Evolutionary conservation across 805 yeast species (phyloP), one percentile per base, ranked within the genome.

Genomic region (Candida verbasci): DNA sequence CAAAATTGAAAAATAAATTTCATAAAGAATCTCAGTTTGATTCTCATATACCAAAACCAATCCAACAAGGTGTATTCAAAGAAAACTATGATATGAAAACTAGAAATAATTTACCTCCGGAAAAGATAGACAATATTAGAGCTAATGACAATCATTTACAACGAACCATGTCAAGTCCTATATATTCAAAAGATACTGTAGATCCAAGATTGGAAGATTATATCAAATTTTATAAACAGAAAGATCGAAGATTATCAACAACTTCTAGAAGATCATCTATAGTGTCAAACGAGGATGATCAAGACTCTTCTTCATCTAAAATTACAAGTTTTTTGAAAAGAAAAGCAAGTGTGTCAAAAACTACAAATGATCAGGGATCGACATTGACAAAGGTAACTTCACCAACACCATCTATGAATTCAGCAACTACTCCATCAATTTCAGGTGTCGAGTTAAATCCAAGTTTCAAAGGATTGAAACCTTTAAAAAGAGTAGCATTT

Each of bases 401-500:
- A 9, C 15, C 36, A 2, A 23, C 36, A 5, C 29, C 34, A 18
- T 35, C 34, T 8, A 32, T 37, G 3, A 29, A 31, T 11, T 24
- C 29, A n/a, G n/a, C n/a, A n/a, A n/a, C 28, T 3, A 25, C 12
- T 6, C 38, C 35, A 6, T 44, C 43, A 2, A 27, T 31, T 10
- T 24, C 29, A 18, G 34, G 37, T 7, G 28, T 35, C 9, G 43
- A 40, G 6, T 11, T 24, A 5, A 31, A 40, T 18, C 60, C 66
- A 0, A 55, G 59, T 29, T 60, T 60, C 34, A 46, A 52, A 27
- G 51, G 50, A 24, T 42, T 61, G 35, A 63, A 56, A 36, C 68
- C 70, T 3, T 45, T 67, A 31, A 65, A 63, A 48, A 46, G 69
- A 28, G 72, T 67, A 9, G 70, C 70, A 3, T 67, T 67, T 38